Evolutionary conservation across 805 yeast genomes (phyloP).

Genomic region (Suhomyces emberorum): DNA sequence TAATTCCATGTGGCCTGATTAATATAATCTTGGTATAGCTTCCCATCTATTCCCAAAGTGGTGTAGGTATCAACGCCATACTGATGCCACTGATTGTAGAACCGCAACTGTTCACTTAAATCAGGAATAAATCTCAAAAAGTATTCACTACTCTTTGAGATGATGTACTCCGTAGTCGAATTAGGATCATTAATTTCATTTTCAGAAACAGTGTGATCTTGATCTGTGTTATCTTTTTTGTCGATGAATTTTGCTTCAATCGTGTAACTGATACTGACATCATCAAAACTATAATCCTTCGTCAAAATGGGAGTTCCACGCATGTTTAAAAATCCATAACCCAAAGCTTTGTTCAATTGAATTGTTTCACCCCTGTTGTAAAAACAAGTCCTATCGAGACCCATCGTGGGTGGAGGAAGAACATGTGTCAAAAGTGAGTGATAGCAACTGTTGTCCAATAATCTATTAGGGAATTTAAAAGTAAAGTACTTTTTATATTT

Average conservation of each 20-base stretch:
- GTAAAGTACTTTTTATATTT: slow-evolving; percentile 58
- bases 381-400: slow-evolving; percentile 38
- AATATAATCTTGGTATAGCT: slow-evolving; percentile 23
- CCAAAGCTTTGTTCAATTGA: slow-evolving; percentile 40
- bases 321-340: slow-evolving; percentile 51
- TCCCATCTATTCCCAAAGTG: slow-evolving; percentile 34
- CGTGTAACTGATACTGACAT: slow-evolving; percentile 47
- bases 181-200: slow-evolving; percentile 37
- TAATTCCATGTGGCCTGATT: slow-evolving; percentile 32
- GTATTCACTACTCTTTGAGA: slow-evolving; percentile 35
- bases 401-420: slow-evolving; percentile 43
- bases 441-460: slow-evolving; percentile 51
- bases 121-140: slow-evolving; percentile 40
- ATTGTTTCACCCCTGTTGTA: slow-evolving; percentile 31
- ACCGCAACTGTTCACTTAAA: slow-evolving; percentile 25
- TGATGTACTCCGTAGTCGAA: slow-evolving; percentile 30
- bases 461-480: slow-evolving; percentile 53
- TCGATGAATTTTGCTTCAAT: slow-evolving; percentile 57
- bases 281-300: slow-evolving; percentile 43
- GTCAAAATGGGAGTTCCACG: slow-evolving; percentile 54
- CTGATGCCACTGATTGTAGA: slow-evolving; percentile 23
- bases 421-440: slow-evolving; percentile 39
- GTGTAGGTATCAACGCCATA: slow-evolving; percentile 27
- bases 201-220: slow-evolving; percentile 26
- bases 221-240: slow-evolving; percentile 30